Evolutionary conservation across 164 flowering plant genomes (phyloP), one percentile per base, ranked within the genome.

Genomic region (Magnolia kwangsiensis): DNA sequence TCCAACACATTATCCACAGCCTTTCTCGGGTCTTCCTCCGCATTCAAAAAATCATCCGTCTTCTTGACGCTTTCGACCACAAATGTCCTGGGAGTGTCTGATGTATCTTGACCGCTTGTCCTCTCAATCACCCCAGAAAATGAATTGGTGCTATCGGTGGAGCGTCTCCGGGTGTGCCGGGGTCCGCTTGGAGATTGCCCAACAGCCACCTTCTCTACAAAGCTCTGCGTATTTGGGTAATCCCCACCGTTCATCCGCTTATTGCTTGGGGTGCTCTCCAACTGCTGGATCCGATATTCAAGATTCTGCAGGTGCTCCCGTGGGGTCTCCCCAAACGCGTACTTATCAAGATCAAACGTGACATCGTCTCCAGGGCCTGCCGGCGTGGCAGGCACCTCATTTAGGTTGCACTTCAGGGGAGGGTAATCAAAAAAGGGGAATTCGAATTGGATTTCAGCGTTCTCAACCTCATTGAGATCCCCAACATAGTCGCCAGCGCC

Each of bases 281-380:
- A 70, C 58, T 82, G 85, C 74, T 76, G 73, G 63, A 89, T 86
- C 59, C 89, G 69, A 71, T 70, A 69, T 72, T 87, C 91, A 78
- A 88, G 79, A 78, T 83, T 78, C 81, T 83, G 87, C 79, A 87
- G 75, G 50, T 82, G 85, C 31, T 85, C 86, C 37, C 79, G 75
- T 58, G 97, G 98, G 68, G 88, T 88, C 76, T 92, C 97, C 59
- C 86, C 92, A 71, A 84, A 86, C 11, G 90, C 86, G 80, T 91
- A 91, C 78, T 91, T 92, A 77, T 95, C 98, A 58, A 88, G 71
- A 77, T 90, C 96, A 10, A 61, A 73, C 16, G 78, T 79, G 10
- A 51, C 78, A 65, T 88, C 91, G 37, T 83, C 81, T 16, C 87
- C 90, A 83, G 27, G 75, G 18, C 88, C 93, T 11, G 61, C 16